phyloP scores from a whole-genome alignment of 1,139 yeast species.

The Suhomyces guaymorum region DNA sequence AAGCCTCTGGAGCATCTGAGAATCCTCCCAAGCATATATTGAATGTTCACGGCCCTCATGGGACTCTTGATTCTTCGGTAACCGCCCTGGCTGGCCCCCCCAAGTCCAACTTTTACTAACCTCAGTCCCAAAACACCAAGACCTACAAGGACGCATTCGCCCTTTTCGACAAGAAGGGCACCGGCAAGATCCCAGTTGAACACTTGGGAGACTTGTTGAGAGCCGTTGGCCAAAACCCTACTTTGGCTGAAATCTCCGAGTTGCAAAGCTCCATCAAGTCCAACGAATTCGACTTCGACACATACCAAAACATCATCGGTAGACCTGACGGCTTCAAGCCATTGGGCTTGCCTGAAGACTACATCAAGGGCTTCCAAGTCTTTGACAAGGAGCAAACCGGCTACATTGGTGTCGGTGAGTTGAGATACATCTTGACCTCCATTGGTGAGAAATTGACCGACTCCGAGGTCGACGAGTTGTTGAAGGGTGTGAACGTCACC shows the following conservation, averaged over 20 bases:
- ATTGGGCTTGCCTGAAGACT: conserved; percentile 93
- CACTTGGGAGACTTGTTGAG: conserved; percentile 91
- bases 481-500: conserved; percentile 92
- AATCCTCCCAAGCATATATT: too few species aligned
- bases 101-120: too few species aligned
- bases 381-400: conserved; percentile 96
- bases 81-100: too few species aligned
- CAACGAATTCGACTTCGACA: conserved; percentile 66
- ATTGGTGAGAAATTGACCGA: conserved; percentile 93
- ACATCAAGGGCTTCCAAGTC: conserved; percentile 95
- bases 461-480: conserved; percentile 89
- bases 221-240: conserved; percentile 98
- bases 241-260: conserved; percentile 82
- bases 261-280: conserved; percentile 54
- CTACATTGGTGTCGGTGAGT: conserved; percentile 94
- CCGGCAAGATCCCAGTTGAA: conserved; percentile 86
- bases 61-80: too few species aligned
- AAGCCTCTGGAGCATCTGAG: neutral
- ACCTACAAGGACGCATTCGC: conserved; percentile 97
- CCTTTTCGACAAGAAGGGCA: conserved; percentile 93
- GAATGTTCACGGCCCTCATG: too few species aligned
- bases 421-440: conserved; percentile 89
- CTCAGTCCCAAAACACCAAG: conserved; percentile 54
- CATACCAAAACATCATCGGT: conserved; percentile 74
- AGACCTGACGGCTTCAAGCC: conserved; percentile 91